phyloP scores from a whole-genome alignment of 768 basidiomycete genomes.

The Naganishia friedmannii region DNA sequence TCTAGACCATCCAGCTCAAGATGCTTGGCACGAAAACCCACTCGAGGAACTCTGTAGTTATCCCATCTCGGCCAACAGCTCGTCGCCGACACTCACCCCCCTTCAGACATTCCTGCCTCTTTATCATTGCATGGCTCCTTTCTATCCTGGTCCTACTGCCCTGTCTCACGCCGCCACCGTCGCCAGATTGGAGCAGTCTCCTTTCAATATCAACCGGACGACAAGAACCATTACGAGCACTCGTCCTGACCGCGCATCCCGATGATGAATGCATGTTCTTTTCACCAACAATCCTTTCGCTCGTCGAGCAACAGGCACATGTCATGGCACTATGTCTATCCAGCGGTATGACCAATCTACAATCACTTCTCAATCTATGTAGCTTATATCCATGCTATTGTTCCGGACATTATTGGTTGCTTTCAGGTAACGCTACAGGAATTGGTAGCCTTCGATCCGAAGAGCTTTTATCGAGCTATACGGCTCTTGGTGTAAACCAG shows the following conservation, averaged over 20 bases:
- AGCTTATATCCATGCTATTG: background rate
- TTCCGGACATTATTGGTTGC: background rate
- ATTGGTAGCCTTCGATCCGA: slow-evolving; percentile 61
- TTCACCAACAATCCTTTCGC: slow-evolving; percentile 70
- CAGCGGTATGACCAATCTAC: slow-evolving; percentile 52
- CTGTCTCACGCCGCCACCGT: background rate
- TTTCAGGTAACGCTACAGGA: slow-evolving; percentile 68
- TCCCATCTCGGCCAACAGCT: background rate
- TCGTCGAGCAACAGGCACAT: slow-evolving; percentile 53
- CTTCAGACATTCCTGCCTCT: background rate
- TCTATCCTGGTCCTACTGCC: background rate
- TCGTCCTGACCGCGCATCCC: slow-evolving; percentile 83
- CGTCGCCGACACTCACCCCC: background rate
- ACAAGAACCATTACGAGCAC: background rate
- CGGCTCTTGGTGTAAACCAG: slow-evolving; percentile 63
- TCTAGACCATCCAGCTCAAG: background rate
- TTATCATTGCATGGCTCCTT: background rate
- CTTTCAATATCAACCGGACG: background rate
- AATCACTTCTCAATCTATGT: background rate
- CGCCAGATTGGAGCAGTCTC: background rate
- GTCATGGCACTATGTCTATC: slow-evolving; percentile 72
- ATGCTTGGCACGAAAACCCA: background rate
- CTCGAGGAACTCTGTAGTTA: background rate
- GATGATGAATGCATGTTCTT: slow-evolving; percentile 97
- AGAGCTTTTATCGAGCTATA: slow-evolving; percentile 66